Conservation (phyloP, 495 filamentous ascomycete genomes). For the Daldinia bambusicola region DNA sequence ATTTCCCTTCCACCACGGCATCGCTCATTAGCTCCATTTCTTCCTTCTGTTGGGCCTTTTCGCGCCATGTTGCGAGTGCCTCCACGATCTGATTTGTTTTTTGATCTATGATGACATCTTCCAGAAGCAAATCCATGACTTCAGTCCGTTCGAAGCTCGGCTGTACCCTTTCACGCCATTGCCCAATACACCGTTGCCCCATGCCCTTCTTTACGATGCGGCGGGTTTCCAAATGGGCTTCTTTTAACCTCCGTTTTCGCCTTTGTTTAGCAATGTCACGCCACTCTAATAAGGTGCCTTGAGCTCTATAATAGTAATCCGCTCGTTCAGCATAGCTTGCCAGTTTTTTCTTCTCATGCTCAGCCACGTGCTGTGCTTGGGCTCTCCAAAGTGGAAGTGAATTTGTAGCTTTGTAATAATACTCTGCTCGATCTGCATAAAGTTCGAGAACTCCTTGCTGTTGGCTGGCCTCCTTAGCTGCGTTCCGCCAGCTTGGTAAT, state of each 20-base stretch:
- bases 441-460: slow-evolving; percentile 31
- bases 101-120: slow-evolving; percentile 36
- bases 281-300: slow-evolving; percentile 39
- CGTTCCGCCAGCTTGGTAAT: slow-evolving; percentile 45
- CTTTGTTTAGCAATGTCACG: slow-evolving; percentile 40
- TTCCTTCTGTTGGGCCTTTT: slow-evolving; percentile 43
- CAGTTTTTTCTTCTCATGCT: slow-evolving; percentile 32
- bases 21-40: slow-evolving; percentile 36
- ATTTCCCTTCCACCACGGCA: slow-evolving; percentile 52
- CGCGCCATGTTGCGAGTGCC: slow-evolving; percentile 58
- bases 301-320: slow-evolving; percentile 45
- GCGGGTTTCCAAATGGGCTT: slow-evolving; percentile 48
- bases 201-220: slow-evolving; percentile 48
- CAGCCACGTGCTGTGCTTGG: slow-evolving; percentile 29
- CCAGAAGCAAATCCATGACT: slow-evolving; percentile 34
- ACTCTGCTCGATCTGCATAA: slow-evolving; percentile 43
- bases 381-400: slow-evolving; percentile 47
- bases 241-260: slow-evolving; percentile 45
- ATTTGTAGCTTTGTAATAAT: slow-evolving; percentile 40
- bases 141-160: slow-evolving; percentile 42
- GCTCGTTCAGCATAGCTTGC: slow-evolving; percentile 40
- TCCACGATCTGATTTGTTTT: slow-evolving; percentile 45
- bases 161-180: slow-evolving; percentile 46
- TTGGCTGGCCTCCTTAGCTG: slow-evolving; percentile 34
- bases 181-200: slow-evolving; percentile 44